These are phyloP conservation scores for Alternaria ventricosa DNA, from an alignment of 2,329 filamentous ascomycete genomes.

Conservation along the genomic window DNA sequence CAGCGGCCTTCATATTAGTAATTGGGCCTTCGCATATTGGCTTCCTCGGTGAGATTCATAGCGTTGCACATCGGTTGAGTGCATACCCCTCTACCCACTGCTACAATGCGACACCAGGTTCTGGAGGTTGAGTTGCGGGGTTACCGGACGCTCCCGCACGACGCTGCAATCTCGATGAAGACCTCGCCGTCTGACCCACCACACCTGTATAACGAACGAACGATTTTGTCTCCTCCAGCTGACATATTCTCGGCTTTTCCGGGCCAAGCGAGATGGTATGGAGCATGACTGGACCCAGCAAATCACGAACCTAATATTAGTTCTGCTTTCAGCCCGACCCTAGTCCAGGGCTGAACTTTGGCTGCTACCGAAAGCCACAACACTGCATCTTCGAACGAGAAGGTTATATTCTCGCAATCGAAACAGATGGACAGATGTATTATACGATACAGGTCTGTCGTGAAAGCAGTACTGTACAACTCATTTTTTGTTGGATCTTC, in stretches of 20 bases:
- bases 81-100: not conserved
- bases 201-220: not conserved
- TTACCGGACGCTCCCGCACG: not conserved
- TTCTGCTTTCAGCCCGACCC: conserved; percentile 20
- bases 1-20: not conserved
- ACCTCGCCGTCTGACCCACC: conserved; percentile 7
- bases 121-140: not conserved
- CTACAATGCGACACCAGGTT: not conserved
- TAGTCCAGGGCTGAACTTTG: conserved; percentile 17
- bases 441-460: not conserved
- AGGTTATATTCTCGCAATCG: not conserved
- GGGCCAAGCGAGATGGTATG: conserved; percentile 15
- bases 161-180: not conserved
- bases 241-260: conserved; percentile 10
- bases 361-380: not conserved
- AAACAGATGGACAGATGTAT: not conserved
- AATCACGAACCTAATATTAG: conserved; percentile 22
- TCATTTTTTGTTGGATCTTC: not conserved
- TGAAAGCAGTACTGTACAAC: not conserved
- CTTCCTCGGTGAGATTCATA: not conserved
- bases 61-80: not conserved
- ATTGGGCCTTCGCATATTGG: not conserved
- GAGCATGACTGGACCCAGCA: conserved; percentile 14
- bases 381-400: not conserved
- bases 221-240: conserved; percentile 11